Percentiles rank a stretch among this genome's conserved stretches.
These are phyloP conservation scores for Elongisporangium undulatum DNA, from an alignment of 352 stramenopile genomes.

Conservation along the genomic window DNA sequence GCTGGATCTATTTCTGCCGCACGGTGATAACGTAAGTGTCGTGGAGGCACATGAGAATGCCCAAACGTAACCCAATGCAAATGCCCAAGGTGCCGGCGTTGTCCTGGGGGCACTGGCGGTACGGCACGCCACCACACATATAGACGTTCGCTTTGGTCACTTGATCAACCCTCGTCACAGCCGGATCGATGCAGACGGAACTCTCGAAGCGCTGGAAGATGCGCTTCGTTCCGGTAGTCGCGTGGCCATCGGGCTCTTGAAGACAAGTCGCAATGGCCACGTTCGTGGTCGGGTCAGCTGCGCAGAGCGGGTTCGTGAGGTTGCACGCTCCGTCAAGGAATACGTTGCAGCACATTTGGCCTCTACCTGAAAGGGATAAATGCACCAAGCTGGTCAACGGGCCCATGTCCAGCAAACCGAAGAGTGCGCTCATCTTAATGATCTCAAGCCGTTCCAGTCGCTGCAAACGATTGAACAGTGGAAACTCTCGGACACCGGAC, in stretches of 20 bases:
- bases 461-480: slow-evolving; percentile 14
- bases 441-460: slow-evolving; percentile 19
- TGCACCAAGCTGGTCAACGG: slow-evolving; percentile 14
- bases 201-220: no score
- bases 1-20: slow-evolving; percentile 22
- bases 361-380: slow-evolving; percentile 7
- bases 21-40: slow-evolving; percentile 16
- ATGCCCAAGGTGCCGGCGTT: slow-evolving; percentile 7
- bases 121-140: slow-evolving; percentile 21
- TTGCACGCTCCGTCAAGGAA: slow-evolving; percentile 23
- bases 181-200: neutral
- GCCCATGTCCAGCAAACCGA: slow-evolving; percentile 17
- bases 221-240: no score
- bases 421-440: slow-evolving; percentile 8
- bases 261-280: no score
- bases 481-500: slow-evolving; percentile 9
- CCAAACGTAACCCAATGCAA: slow-evolving; percentile 25
- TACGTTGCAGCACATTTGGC: slow-evolving; percentile 27
- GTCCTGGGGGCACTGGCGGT: slow-evolving; percentile 11
- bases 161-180: neutral
- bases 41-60: slow-evolving; percentile 19
- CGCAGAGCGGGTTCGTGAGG: slow-evolving; percentile 18
- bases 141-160: slow-evolving; percentile 1
- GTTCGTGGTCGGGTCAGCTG: slow-evolving; percentile 12
- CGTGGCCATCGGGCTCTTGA: no score